phyloP scores from a whole-genome alignment of 345 rosid genomes.

The Eucalyptus fibrosa region DNA sequence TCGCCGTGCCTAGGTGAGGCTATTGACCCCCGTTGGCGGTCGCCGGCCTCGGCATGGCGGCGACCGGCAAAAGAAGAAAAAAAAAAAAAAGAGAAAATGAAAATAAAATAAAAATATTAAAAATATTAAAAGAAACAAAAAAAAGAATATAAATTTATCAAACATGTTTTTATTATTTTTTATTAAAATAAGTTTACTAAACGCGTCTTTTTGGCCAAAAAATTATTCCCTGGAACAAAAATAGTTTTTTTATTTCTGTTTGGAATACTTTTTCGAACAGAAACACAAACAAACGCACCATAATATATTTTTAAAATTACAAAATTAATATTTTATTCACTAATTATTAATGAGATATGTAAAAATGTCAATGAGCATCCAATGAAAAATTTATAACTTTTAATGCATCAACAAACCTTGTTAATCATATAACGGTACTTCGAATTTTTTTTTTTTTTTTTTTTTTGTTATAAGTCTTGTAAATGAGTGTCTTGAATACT shows the following conservation, averaged over 20 bases:
- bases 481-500: neutral
- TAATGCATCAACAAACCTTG: neutral
- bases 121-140: too few species aligned
- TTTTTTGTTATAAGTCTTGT: neutral
- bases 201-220: fast-evolving
- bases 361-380: neutral
- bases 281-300: too few species aligned
- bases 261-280: fast-evolving
- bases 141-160: too few species aligned
- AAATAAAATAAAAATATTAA: too few species aligned
- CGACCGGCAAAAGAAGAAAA: fast-evolving
- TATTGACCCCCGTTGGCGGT: fast-evolving
- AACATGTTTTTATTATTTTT: too few species aligned
- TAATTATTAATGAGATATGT: too few species aligned
- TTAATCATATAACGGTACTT: neutral
- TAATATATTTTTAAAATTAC: neutral
- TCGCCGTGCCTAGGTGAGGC: fast-evolving
- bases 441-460: too few species aligned
- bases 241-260: too few species aligned
- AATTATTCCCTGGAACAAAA: fast-evolving
- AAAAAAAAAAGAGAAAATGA: too few species aligned
- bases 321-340: neutral
- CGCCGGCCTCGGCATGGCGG: fast-evolving
- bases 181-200: fast-evolving
- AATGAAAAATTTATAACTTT: neutral